These are phyloP conservation scores for Monascus ruber DNA, from an alignment of 2,329 filamentous ascomycete species.

Conservation along the genomic window DNA sequence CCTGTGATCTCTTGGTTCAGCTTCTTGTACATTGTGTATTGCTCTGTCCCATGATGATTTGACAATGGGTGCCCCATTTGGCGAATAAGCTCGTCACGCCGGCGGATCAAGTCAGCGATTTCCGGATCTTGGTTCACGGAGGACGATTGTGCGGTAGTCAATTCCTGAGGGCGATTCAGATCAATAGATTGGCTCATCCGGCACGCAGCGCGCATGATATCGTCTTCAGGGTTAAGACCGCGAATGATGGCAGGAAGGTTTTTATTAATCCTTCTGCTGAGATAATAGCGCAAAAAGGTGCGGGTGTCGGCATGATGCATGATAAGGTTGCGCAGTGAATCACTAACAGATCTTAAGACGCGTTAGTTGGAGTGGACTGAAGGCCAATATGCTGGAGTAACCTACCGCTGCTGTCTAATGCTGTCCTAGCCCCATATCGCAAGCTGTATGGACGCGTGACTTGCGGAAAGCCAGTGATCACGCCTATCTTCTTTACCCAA, in stretches of 20 bases:
- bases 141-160: slow-evolving; percentile 11
- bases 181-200: slow-evolving; percentile 14
- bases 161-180: slow-evolving; percentile 8
- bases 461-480: slow-evolving; percentile 4
- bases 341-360: slow-evolving; percentile 1
- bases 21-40: slow-evolving; percentile 6
- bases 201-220: slow-evolving; percentile 11
- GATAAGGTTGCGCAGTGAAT: slow-evolving; percentile 7
- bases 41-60: slow-evolving; percentile 2
- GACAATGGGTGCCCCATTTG: slow-evolving; percentile 3
- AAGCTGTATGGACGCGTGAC: slow-evolving; percentile 5
- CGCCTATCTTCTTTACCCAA: slow-evolving; percentile 3
- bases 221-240: slow-evolving; percentile 9
- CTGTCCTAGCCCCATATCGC: slow-evolving; percentile 4
- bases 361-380: neutral
- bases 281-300: slow-evolving; percentile 9
- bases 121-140: slow-evolving; percentile 11
- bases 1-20: slow-evolving; percentile 2
- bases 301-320: slow-evolving; percentile 8
- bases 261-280: slow-evolving; percentile 6
- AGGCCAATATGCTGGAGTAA: neutral
- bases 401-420: slow-evolving; percentile 4
- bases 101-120: slow-evolving; percentile 4
- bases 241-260: slow-evolving; percentile 10
- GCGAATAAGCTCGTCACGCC: slow-evolving; percentile 3